phyloP scores from a whole-genome alignment of 192 early-diverging fungal genomes.

The Phlyctochytrium arcticum region DNA sequence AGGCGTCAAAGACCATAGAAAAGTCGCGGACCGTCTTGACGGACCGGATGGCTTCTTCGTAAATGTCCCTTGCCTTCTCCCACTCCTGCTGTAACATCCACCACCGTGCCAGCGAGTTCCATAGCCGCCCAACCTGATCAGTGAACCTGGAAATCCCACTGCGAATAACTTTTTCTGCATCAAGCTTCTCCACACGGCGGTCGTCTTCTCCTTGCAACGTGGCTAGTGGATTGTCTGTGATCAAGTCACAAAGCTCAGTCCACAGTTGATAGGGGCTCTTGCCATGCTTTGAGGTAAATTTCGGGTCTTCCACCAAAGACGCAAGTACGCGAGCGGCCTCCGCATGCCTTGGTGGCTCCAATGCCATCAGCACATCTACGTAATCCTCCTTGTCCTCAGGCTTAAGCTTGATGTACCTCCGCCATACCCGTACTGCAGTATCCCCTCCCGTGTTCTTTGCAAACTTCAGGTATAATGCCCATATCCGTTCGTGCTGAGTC shows the following conservation, averaged over 20 bases:
- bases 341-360: conserved; percentile 60
- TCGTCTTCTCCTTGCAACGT: conserved; percentile 6
- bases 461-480: conserved; percentile 82
- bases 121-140: conserved; percentile 84
- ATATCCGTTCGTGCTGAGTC: conserved; percentile 88
- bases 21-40: conserved; percentile 90
- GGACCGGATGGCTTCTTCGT: conserved; percentile 79
- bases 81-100: conserved; percentile 70
- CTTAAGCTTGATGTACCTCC: conserved; percentile 82
- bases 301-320: conserved; percentile 65
- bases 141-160: conserved; percentile 78
- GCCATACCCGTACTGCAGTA: conserved; percentile 74
- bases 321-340: conserved; percentile 76
- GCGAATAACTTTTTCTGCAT: conserved; percentile 78
- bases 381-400: conserved; percentile 69
- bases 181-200: conserved; percentile 47
- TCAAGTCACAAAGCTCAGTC: conserved; percentile 78
- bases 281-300: conserved; percentile 63
- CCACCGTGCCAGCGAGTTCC: conserved; percentile 78
- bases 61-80: conserved; percentile 90
- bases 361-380: conserved; percentile 63
- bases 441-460: conserved; percentile 74
- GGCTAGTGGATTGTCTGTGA: conserved; percentile 63
- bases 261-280: conserved; percentile 69
- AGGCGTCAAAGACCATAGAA: conserved; percentile 93